Conservation (phyloP, 176 grass and related monocot species). For the Oryza punctata region DNA sequence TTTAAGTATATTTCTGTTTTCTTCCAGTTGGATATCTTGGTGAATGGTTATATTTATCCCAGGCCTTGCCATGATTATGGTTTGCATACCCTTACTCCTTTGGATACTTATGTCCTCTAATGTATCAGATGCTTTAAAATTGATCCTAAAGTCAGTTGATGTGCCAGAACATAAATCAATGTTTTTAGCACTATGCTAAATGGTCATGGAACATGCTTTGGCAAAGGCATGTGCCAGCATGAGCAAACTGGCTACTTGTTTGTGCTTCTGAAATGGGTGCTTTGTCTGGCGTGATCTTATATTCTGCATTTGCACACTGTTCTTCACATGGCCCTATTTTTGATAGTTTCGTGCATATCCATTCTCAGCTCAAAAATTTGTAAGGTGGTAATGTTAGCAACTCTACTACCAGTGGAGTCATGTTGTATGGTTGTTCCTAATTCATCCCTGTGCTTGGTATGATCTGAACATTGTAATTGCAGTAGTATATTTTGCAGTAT, state of each 20-base stretch:
- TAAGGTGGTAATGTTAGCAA: not conserved
- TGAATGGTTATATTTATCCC: not conserved
- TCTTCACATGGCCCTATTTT: not conserved
- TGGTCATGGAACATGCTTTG: not conserved
- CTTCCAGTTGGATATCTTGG: not conserved
- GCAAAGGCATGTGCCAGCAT: not conserved
- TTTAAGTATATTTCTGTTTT: not conserved
- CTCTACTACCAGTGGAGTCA: not conserved
- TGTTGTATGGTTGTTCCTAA: not conserved
- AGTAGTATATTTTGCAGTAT: not conserved
- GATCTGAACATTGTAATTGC: not conserved
- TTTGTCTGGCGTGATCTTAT: not conserved
- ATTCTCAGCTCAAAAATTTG: not conserved
- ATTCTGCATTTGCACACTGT: not conserved
- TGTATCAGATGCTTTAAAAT: conserved; percentile 5
- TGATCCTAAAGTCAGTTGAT: not conserved
- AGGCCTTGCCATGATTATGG: not conserved
- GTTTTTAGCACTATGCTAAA: not conserved
- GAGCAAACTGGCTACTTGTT: not conserved
- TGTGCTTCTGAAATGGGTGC: not conserved
- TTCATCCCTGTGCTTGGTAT: not conserved
- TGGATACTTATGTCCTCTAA: not conserved
- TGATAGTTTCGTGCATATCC: not conserved
- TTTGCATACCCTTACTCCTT: conserved; percentile 1
- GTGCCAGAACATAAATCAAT: not conserved